phyloP scores from a whole-genome alignment of 305 asterid species.

The Fraxinus baroniana region DNA sequence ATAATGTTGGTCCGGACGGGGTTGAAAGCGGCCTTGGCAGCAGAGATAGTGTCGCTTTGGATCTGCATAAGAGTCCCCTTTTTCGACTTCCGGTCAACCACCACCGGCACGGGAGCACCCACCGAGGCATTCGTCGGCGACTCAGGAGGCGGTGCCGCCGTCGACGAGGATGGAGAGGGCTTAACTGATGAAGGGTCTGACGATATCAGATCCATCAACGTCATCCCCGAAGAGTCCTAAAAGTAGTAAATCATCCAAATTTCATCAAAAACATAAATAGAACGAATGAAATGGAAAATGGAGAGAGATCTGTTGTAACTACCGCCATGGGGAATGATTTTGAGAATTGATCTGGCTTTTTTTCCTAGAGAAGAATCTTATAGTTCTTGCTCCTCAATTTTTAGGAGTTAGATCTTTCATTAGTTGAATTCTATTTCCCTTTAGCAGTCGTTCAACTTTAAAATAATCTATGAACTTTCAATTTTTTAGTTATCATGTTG shows the following conservation, averaged over 20 bases:
- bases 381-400: background rate
- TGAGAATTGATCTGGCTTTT: slow-evolving; percentile 6
- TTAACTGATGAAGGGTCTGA: slow-evolving; percentile 74
- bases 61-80: slow-evolving; percentile 89
- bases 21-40: slow-evolving; percentile 87
- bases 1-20: slow-evolving; percentile 85
- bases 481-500: too few relatives aligned
- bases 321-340: slow-evolving; percentile 36
- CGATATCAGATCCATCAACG: slow-evolving; percentile 97
- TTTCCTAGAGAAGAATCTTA: background rate
- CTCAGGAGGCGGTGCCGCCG: slow-evolving; percentile 54
- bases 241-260: background rate
- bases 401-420: background rate
- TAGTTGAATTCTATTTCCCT: too few relatives aligned
- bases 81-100: slow-evolving; percentile 80
- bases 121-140: slow-evolving; percentile 29
- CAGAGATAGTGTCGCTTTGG: slow-evolving; percentile 94
- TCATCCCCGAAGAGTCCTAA: slow-evolving; percentile 90
- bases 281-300: background rate
- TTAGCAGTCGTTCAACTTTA: too few relatives aligned
- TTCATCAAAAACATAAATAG: background rate
- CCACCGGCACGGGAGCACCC: slow-evolving; percentile 50
- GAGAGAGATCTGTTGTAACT: slow-evolving; percentile 3
- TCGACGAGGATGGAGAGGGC: slow-evolving; percentile 42
- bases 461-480: too few relatives aligned